Evolutionary conservation across 805 yeast species (phyloP).

Genomic region (Candida oleophila): DNA sequence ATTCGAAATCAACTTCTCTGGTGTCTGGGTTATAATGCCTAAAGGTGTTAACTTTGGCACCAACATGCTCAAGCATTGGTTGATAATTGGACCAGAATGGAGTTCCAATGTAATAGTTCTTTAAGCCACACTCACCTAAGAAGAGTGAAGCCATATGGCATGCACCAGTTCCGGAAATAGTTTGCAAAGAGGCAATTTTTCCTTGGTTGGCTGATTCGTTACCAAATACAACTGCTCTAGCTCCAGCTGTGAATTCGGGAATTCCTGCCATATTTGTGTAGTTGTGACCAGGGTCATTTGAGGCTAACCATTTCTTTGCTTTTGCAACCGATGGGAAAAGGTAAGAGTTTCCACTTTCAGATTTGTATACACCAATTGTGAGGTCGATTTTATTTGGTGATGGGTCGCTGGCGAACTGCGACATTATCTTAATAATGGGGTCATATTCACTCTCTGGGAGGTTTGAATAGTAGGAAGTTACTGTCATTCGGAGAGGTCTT

Average conservation of each 20-base stretch:
- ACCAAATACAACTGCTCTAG: slow-evolving; percentile 39
- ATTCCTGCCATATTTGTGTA: slow-evolving; percentile 44
- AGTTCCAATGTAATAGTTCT: slow-evolving; percentile 31
- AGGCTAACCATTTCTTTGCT: slow-evolving; percentile 32
- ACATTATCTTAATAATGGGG: slow-evolving; percentile 26
- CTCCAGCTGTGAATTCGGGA: slow-evolving; percentile 33
- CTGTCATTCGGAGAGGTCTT: no score
- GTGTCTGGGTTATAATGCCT: slow-evolving; percentile 29
- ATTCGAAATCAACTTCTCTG: slow-evolving; percentile 29
- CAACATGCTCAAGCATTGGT: slow-evolving; percentile 32
- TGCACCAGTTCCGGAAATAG: slow-evolving; percentile 44
- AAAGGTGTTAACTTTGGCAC: slow-evolving; percentile 25
- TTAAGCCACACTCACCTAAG: slow-evolving; percentile 22
- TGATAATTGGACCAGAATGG: slow-evolving; percentile 43
- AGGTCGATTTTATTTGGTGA: slow-evolving; percentile 38
- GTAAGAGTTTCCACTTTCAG: slow-evolving; percentile 35
- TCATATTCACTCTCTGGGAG: slow-evolving; percentile 16
- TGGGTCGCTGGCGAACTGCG: slow-evolving; percentile 22
- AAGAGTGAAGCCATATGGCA: slow-evolving; percentile 36
- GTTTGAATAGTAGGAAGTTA: slow-evolving; percentile 15
- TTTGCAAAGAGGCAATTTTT: slow-evolving; percentile 36
- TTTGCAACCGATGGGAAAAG: slow-evolving; percentile 36
- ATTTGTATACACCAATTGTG: slow-evolving; percentile 46
- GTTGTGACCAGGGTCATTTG: slow-evolving; percentile 44
- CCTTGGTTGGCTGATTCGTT: slow-evolving; percentile 17